Evolutionary conservation across 495 filamentous ascomycete genomes (phyloP).

Genomic region (Aspergillus ostianus): DNA sequence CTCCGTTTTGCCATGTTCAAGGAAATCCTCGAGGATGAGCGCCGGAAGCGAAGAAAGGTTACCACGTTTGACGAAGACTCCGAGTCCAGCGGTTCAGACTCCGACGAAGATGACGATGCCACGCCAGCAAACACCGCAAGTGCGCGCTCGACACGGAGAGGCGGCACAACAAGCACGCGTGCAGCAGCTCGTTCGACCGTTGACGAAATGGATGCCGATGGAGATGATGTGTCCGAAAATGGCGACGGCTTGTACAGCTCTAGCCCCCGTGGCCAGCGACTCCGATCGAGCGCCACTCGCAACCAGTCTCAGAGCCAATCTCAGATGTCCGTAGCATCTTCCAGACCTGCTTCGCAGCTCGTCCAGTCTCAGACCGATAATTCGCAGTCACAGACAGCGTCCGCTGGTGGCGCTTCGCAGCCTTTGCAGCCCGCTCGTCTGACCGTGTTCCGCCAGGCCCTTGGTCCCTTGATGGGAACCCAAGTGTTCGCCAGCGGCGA

Average conservation of each 20-base stretch:
- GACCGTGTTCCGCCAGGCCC: constrained; percentile 68
- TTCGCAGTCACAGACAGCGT: constrained; percentile 42
- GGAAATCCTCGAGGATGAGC: constrained; percentile 87
- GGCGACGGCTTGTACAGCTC: constrained; percentile 57
- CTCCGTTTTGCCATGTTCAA: constrained; percentile 97
- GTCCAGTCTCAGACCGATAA: constrained; percentile 56
- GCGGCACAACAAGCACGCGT: constrained; percentile 55
- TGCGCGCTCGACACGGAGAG: constrained; percentile 27
- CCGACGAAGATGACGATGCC: constrained; percentile 31
- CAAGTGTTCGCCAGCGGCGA: constrained; percentile 75
- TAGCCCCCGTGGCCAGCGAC: constrained; percentile 52
- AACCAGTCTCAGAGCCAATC: constrained; percentile 48
- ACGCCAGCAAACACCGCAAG: constrained; percentile 36
- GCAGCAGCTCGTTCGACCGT: constrained; percentile 40
- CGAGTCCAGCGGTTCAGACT: constrained; percentile 42
- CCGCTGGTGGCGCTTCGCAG: constrained; percentile 21
- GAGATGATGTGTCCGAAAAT: constrained; percentile 40
- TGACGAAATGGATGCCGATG: constrained; percentile 36
- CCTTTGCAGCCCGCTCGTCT: constrained; percentile 64
- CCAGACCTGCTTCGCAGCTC: constrained; percentile 65
- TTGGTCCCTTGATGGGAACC: constrained; percentile 78
- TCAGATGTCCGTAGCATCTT: constrained; percentile 66
- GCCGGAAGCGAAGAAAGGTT: constrained; percentile 66
- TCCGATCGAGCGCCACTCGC: constrained; percentile 40
- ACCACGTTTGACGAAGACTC: constrained; percentile 48